These are phyloP conservation scores for Epichloe bromicola DNA, from an alignment of 2,329 filamentous ascomycete genomes.

Conservation along the genomic window DNA sequence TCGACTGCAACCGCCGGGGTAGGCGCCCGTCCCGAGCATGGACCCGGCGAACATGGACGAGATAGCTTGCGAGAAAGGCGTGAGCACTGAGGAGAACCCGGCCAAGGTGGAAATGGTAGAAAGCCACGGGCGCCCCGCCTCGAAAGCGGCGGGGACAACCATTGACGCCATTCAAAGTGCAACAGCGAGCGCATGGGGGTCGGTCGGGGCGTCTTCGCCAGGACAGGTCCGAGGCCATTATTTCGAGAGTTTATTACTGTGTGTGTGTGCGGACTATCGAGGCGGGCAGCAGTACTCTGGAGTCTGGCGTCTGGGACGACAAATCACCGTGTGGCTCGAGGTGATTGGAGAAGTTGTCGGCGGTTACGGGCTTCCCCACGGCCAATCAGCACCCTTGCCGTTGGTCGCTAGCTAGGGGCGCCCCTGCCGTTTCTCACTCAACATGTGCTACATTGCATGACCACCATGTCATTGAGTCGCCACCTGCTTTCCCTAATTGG, in stretches of 20 bases:
- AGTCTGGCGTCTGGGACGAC: neutral
- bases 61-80: neutral
- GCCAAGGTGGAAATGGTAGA: neutral
- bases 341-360: constrained; percentile 21
- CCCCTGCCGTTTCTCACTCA: neutral
- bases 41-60: neutral
- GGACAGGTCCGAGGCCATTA: too few species aligned
- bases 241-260: too few species aligned
- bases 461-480: too few species aligned
- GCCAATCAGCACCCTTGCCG: constrained; percentile 22
- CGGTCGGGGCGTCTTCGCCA: too few species aligned
- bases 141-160: neutral
- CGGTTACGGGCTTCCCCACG: constrained; percentile 22
- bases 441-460: neutral
- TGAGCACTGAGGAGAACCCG: neutral
- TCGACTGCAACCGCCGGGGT: constrained; percentile 2
- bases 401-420: neutral
- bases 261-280: too few species aligned
- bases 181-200: too few species aligned
- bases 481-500: neutral
- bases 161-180: too few species aligned
- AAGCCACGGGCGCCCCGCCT: neutral
- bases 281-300: too few species aligned
- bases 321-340: constrained; percentile 3
- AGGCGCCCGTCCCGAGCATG: neutral